Evolutionary conservation across 2,329 filamentous ascomycete genomes (phyloP), one percentile per base, ranked within the genome.

Genomic region (Fusarium sarcochroum): DNA sequence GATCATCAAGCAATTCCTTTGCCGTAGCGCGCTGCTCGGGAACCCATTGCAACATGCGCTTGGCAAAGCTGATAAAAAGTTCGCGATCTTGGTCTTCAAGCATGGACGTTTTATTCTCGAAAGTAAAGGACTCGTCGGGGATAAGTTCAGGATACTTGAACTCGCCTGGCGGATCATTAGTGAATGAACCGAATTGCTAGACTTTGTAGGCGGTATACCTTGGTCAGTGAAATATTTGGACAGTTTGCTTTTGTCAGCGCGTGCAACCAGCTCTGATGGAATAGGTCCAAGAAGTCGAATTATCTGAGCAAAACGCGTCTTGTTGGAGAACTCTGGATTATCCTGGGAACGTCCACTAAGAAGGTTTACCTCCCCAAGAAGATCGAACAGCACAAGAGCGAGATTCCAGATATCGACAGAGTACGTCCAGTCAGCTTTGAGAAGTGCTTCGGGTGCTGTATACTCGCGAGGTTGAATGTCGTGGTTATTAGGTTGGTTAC

Each of bases 361-460:
- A 8, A 76, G 61, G 48, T 75, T 76, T 10, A 70, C 58, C 40
- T 75, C 75, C n/a, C 70, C 75, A 4, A 77, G 57, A 40, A 76
- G 67, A 34, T 76, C 73, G 70, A 74, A 76, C 23, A 75, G 42
- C 63, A 78, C 73, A 6, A 74, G 68, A 18, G 73, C 76, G 9
- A 78, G 42, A 41, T 76, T 76, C 74, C 73, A 76, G 17, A 76
- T 75, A 50, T 78, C 77, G 11, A 70, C 72, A n/a, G 75, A 65
- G 45, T 77, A 78, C 10, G 69, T 70, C 77, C 76, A 78, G 7
- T 68, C 73, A 7, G 71, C 66, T 55, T 68, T 69, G 9, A 78
- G 69, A 58, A 76, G 64, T 7, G 77, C 75, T 54, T 78, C 76
- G 13, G 76, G 77, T 2, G 75, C 75, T 2, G 65, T 70, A 53